Evolutionary conservation across 2,329 filamentous ascomycete genomes (phyloP).

Genomic region (Shiraia bambusicola): DNA sequence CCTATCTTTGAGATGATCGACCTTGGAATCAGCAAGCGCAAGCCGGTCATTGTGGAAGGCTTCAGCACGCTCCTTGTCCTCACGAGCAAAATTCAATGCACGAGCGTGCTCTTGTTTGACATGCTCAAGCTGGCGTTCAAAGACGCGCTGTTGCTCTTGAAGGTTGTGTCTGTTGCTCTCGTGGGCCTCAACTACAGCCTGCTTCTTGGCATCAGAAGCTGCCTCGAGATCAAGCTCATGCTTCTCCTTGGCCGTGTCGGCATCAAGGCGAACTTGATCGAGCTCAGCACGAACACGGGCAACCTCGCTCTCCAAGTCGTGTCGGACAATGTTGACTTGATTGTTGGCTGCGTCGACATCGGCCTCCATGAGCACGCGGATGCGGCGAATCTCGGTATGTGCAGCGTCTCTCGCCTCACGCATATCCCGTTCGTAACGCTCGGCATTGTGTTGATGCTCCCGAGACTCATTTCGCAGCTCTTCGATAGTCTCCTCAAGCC

Average conservation of each 20-base stretch:
- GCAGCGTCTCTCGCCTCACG: slow-evolving; percentile 80
- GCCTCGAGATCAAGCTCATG: slow-evolving; percentile 85
- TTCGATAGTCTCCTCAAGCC: slow-evolving; percentile 61
- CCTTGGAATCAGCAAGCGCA: slow-evolving; percentile 78
- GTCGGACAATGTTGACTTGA: slow-evolving; percentile 79
- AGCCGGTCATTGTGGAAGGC: slow-evolving; percentile 79
- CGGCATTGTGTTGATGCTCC: slow-evolving; percentile 68
- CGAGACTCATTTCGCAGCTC: slow-evolving; percentile 65
- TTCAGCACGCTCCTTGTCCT: slow-evolving; percentile 81
- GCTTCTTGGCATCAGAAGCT: slow-evolving; percentile 67
- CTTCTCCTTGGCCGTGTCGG: slow-evolving; percentile 76
- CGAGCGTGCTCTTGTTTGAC: slow-evolving; percentile 61
- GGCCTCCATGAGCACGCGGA: slow-evolving; percentile 73
- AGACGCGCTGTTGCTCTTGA: slow-evolving; percentile 52
- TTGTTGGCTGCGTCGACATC: slow-evolving; percentile 83
- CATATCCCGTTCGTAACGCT: slow-evolving; percentile 77
- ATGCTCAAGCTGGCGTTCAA: slow-evolving; percentile 40
- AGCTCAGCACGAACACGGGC: slow-evolving; percentile 70
- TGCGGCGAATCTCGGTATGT: slow-evolving; percentile 77
- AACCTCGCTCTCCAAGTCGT: slow-evolving; percentile 79
- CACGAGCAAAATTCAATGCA: slow-evolving; percentile 69
- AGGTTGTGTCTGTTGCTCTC: slow-evolving; percentile 57
- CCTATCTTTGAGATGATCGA: slow-evolving; percentile 82
- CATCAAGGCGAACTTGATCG: slow-evolving; percentile 75
- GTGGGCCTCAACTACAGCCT: slow-evolving; percentile 57